Percentiles rank a stretch among this genome's conserved stretches.
Conservation (phyloP, 2,329 filamentous ascomycete genomes). For the Beauveria scarabaeidicola region DNA sequence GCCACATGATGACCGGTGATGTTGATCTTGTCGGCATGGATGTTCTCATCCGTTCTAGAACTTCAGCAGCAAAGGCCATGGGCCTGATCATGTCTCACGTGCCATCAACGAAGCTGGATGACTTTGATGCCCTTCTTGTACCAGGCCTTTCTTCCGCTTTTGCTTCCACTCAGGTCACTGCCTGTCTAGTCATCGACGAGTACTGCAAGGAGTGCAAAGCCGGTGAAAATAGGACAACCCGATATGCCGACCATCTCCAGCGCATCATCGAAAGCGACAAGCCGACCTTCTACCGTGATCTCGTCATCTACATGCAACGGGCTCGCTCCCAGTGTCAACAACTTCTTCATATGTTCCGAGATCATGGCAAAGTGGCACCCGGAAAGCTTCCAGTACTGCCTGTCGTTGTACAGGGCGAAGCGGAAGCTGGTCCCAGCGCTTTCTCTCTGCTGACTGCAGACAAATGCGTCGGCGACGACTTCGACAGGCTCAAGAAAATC, state of each 20-base stretch:
- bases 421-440: slow-evolving; percentile 82
- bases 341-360: slow-evolving; percentile 82
- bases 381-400: slow-evolving; percentile 71
- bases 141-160: slow-evolving; percentile 62
- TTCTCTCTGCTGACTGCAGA: slow-evolving; percentile 86
- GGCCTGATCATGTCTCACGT: slow-evolving; percentile 74
- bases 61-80: slow-evolving; percentile 79
- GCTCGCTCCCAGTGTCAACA: slow-evolving; percentile 87
- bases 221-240: slow-evolving; percentile 30
- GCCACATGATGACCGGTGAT: slow-evolving; percentile 95
- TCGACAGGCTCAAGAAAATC: slow-evolving; percentile 78
- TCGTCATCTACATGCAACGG: slow-evolving; percentile 82
- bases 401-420: slow-evolving; percentile 87
- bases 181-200: slow-evolving; percentile 80
- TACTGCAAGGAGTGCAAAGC: slow-evolving; percentile 57
- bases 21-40: slow-evolving; percentile 90
- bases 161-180: slow-evolving; percentile 78
- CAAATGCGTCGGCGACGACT: slow-evolving; percentile 78
- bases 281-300: slow-evolving; percentile 76
- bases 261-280: slow-evolving; percentile 74
- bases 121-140: slow-evolving; percentile 57
- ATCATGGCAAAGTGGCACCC: slow-evolving; percentile 73
- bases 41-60: slow-evolving; percentile 76
- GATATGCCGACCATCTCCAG: slow-evolving; percentile 59
- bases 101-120: slow-evolving; percentile 52